These are phyloP conservation scores for California macrophylla DNA, from an alignment of 441 rosid species.

Conservation along the genomic window DNA sequence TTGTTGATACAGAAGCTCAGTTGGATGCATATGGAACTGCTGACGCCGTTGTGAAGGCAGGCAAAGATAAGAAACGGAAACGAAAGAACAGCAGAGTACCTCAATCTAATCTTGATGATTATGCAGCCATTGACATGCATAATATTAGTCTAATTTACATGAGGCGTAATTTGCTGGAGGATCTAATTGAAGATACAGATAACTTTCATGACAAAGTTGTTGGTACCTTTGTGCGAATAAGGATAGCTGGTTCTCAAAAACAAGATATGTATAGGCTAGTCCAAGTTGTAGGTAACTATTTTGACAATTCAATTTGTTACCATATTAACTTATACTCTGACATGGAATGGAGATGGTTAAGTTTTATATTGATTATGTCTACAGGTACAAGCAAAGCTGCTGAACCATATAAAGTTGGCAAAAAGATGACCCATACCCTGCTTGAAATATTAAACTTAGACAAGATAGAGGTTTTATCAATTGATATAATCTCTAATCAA, in stretches of 20 bases:
- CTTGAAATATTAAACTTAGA: constrained; percentile 67
- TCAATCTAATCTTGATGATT: constrained; percentile 44
- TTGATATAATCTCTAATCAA: constrained; percentile 70
- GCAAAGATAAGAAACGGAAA: constrained; percentile 41
- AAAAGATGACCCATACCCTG: constrained; percentile 44
- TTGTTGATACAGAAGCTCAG: constrained; percentile 29
- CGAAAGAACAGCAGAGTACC: constrained; percentile 42
- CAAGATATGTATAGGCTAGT: constrained; percentile 80
- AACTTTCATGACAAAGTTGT: constrained; percentile 66
- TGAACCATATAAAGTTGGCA: constrained; percentile 58
- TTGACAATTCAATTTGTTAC: constrained; percentile 6
- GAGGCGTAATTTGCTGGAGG: constrained; percentile 59
- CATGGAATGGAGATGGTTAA: neutral
- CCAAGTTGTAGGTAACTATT: constrained; percentile 69
- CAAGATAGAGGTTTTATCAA: constrained; percentile 64
- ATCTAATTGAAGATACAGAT: constrained; percentile 52
- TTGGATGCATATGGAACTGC: constrained; percentile 28
- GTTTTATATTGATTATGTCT: constrained; percentile 17
- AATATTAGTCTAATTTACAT: constrained; percentile 70
- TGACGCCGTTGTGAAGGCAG: constrained; percentile 23
- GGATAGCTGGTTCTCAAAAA: constrained; percentile 52
- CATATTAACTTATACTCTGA: neutral
- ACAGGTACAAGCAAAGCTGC: constrained; percentile 59
- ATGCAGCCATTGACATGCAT: constrained; percentile 83
- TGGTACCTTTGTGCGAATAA: constrained; percentile 81